Conservation (phyloP, 441 rosid genomes). For the Gossypium schwendimanii region DNA sequence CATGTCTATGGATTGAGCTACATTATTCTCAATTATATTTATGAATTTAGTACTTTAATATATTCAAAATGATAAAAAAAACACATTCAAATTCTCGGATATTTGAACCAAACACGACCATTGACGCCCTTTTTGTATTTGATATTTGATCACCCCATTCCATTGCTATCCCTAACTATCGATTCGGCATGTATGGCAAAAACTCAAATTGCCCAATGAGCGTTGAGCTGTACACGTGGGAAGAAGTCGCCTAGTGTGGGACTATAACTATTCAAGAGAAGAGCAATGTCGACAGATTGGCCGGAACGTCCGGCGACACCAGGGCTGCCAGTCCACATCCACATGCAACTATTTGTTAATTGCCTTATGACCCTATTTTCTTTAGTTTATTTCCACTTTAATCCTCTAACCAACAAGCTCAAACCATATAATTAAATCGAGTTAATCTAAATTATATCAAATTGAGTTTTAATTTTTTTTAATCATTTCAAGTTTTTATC, state of each 20-base stretch:
- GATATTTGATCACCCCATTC: too few relatives aligned
- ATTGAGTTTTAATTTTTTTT: not conserved
- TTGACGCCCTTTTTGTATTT: too few relatives aligned
- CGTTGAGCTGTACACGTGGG: constrained; percentile 49
- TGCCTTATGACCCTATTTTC: not conserved
- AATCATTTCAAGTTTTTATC: too few relatives aligned
- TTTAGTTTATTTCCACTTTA: not conserved
- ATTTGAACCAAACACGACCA: too few relatives aligned
- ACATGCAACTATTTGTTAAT: constrained; percentile 24
- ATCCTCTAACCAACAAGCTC: not conserved
- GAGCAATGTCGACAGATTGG: constrained; percentile 30
- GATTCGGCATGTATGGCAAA: constrained; percentile 12
- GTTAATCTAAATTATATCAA: not conserved
- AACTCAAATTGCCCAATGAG: constrained; percentile 12
- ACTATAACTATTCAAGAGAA: constrained; percentile 10
- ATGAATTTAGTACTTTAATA: too few relatives aligned
- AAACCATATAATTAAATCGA: too few relatives aligned
- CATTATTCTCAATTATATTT: not conserved
- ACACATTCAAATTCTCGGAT: too few relatives aligned
- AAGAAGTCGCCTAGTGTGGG: constrained; percentile 4
- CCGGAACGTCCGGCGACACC: constrained; percentile 36
- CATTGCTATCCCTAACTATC: too few relatives aligned
- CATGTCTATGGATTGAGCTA: not conserved
- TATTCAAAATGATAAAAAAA: too few relatives aligned
- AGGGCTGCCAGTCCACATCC: constrained; percentile 40